These are phyloP conservation scores for Carex littledalei DNA, from an alignment of 176 grass and related monocot genomes.

Conservation along the genomic window DNA sequence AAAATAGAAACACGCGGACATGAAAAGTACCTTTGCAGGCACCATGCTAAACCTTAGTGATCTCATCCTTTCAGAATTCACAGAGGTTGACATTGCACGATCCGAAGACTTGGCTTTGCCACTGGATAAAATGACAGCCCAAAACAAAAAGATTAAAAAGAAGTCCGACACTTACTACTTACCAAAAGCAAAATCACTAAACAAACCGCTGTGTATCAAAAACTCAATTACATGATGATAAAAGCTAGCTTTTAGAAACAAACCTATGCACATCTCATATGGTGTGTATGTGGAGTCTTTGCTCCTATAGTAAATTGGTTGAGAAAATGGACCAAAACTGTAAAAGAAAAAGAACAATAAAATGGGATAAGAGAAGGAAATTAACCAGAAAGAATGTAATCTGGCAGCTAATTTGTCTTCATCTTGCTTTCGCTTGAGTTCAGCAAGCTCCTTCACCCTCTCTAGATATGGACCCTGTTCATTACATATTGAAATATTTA, in stretches of 20 bases:
- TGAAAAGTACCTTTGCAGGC: constrained; percentile 57
- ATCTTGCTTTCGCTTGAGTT: constrained; percentile 73
- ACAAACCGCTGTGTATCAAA: neutral
- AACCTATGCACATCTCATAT: neutral
- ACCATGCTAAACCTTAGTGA: constrained; percentile 54
- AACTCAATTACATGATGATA: neutral
- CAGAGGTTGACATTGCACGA: constrained; percentile 29
- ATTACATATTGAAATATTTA: constrained; percentile 11
- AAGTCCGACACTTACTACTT: neutral
- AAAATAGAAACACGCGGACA: constrained; percentile 17
- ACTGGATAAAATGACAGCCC: constrained; percentile 39
- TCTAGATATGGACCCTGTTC: constrained; percentile 70
- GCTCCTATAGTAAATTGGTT: neutral
- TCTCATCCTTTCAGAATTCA: constrained; percentile 59
- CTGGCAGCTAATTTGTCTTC: constrained; percentile 71
- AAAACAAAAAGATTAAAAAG: neutral
- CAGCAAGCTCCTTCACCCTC: constrained; percentile 59
- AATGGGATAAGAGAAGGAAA: neutral
- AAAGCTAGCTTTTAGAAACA: neutral
- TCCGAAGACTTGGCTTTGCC: constrained; percentile 41
- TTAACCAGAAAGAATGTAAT: constrained; percentile 80
- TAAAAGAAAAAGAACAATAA: neutral
- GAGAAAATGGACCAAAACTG: neutral
- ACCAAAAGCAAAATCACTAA: neutral
- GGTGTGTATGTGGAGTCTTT: neutral